Evolutionary conservation across 164 flowering plant genomes (phyloP).

Genomic region (Nelumbo lutea): DNA sequence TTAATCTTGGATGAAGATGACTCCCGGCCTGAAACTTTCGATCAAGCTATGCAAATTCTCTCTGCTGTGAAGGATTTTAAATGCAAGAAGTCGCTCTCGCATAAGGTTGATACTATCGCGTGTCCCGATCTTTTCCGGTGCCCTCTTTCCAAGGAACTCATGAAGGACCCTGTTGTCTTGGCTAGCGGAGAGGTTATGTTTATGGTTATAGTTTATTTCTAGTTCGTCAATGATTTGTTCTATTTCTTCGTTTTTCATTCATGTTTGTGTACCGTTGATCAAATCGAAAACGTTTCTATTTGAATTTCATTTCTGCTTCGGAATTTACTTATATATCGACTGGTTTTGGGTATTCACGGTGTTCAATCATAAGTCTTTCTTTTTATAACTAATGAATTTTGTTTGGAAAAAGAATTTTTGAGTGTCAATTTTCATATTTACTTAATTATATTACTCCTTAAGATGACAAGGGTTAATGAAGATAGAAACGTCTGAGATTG

Average conservation of each 20-base stretch:
- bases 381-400: neutral
- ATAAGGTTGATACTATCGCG: constrained; percentile 14
- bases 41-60: constrained; percentile 33
- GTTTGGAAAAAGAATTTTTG: neutral
- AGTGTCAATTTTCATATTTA: neutral
- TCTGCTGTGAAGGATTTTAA: constrained; percentile 43
- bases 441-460: neutral
- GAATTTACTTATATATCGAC: neutral
- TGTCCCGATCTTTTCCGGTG: constrained; percentile 54
- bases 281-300: neutral
- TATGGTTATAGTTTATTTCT: neutral
- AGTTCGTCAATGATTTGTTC: neutral
- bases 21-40: constrained; percentile 25
- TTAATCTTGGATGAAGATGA: constrained; percentile 41
- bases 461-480: neutral
- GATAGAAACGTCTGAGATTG: neutral
- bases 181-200: constrained; percentile 68
- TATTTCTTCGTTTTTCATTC: neutral
- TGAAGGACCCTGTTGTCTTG: constrained; percentile 68
- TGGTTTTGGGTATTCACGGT: neutral
- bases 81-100: constrained; percentile 29
- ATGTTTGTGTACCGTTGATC: neutral
- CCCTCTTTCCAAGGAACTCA: constrained; percentile 58
- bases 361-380: neutral
- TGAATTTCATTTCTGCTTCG: neutral